Evolutionary conservation across 2,329 filamentous ascomycete species (phyloP), one percentile per base, ranked within the genome.

Genomic region (Penicillium sp.): DNA sequence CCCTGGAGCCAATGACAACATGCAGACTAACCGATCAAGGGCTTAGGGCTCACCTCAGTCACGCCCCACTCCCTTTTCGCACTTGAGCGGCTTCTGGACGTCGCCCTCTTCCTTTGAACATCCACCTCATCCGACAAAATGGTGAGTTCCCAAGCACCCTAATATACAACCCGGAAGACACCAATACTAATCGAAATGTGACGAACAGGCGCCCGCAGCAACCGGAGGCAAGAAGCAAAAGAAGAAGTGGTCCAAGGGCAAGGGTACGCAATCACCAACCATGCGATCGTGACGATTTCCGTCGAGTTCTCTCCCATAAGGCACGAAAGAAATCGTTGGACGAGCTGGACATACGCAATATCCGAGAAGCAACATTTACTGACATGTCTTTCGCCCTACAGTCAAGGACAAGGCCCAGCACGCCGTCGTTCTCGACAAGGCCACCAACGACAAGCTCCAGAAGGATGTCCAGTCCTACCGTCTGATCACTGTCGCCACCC

Each of bases 381-480:
- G 51, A 67, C 60, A 54, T 49, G 37, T 49, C 53, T 57, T 54
- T 56, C 57, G 53, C 34, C 49, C 24, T 60, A 80, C 75, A 89
- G 93, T 98, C 82, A 98, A 98, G 93, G 93, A 98, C 84, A 98
- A 98, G 90, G 91, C 93, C 78, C 87, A 97, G 77, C 93, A 98
- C 84, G 88, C 72, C 76, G 93, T 98, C 77, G 82, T 97, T 72
- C 88, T 98, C 78, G 93, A 98, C 82, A 98, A 98, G 85, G 73
- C 80, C 77, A 95, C 86, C 72, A 87, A 86, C 65, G 93, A 98
- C 79, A 95, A 94, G 82, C 89, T 98, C 76, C 87, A 95, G 83
- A 98, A 98, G 83, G 93, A 98, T 83, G 94, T 98, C 69, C 93
- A 97, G 78, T 96, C 93, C 61, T 98, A 97, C 87, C 89, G 93